Evolutionary conservation across 2,329 filamentous ascomycete genomes (phyloP), one percentile per base, ranked within the genome.

Genomic region (Curvularia sp.): DNA sequence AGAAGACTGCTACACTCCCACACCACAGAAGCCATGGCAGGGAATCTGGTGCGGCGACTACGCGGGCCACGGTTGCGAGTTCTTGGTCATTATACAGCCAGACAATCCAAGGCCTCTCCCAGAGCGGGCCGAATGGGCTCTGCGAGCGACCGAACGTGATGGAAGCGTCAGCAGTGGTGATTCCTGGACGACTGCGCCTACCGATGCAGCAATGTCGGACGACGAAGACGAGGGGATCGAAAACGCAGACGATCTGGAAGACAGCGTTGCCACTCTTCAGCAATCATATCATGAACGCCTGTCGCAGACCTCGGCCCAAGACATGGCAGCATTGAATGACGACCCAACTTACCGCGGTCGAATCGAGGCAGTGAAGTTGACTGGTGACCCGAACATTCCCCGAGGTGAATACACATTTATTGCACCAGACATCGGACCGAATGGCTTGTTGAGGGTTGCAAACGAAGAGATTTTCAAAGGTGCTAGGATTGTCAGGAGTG

Each of bases 41-140:
- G 94, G 94, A 0, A 92, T 99, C 30, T 98, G 92, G 90, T 89
- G 93, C 15, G 93, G 93, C 0, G 93, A 97, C 74, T 97, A 97
- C 70, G 89, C 88, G 26, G 88, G 86, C 0, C 93, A 98, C 68
- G 93, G 93, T 0, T 93, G 90, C 74, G 94, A 98, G 75, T 97
- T 97, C 55, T 72, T 98, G 4, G 81, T 96, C 12, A 81, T 98
- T 46, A 82, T 92, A 66, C 95, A 99, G 71, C 87, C 88, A 0
- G 88, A 89, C 50, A 74, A 81, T 39, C 72, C 74, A 0, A 65
- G 69, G 7, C 77, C 81, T 0, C 58, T 83, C 5, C 81, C 81
- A 0, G 66, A 73, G 50, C 61, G 63, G 9, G 76, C 75, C 0
- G 61, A 68, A 30, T 68, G 63, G 69, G 70, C 67, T 3, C 65